These are phyloP conservation scores for Aureobasidium lini DNA, from an alignment of 2,329 filamentous ascomycete genomes.

Conservation along the genomic window DNA sequence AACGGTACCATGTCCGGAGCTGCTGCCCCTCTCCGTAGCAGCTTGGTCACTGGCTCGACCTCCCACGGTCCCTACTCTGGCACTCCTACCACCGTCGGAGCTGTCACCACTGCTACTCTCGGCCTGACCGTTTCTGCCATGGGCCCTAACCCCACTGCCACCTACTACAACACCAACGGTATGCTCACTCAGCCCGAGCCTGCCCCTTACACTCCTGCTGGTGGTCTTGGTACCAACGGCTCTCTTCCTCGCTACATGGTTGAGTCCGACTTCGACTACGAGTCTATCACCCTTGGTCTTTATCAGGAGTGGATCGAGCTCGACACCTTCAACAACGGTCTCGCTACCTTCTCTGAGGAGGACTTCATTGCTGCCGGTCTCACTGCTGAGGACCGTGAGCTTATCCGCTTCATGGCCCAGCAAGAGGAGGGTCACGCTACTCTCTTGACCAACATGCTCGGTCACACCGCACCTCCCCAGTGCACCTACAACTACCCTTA, in stretches of 20 bases:
- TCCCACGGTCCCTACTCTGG: conserved; percentile 64
- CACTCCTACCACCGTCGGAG: conserved; percentile 61
- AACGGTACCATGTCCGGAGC: conserved; percentile 25
- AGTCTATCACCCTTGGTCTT: conserved; percentile 65
- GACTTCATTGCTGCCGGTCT: conserved; percentile 66
- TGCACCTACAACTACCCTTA: conserved; percentile 80
- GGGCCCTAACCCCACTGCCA: conserved; percentile 54
- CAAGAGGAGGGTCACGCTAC: conserved; percentile 75
- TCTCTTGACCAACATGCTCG: conserved; percentile 69
- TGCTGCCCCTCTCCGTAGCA: conserved; percentile 39
- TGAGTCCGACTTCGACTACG: conserved; percentile 74
- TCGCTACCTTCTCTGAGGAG: conserved; percentile 58
- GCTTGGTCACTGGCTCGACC: conserved; percentile 50
- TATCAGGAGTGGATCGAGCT: conserved; percentile 84
- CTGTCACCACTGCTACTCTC: conserved; percentile 51
- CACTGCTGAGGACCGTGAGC: conserved; percentile 57
- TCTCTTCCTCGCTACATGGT: conserved; percentile 67
- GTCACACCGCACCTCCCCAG: conserved; percentile 59
- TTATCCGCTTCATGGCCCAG: conserved; percentile 69
- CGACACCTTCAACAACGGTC: conserved; percentile 71
- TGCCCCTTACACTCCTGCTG: conserved; percentile 61
- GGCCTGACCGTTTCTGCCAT: conserved; percentile 51
- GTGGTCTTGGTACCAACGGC: conserved; percentile 73
- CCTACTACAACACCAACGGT: conserved; percentile 65
- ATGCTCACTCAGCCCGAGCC: conserved; percentile 59